Conservation (phyloP, 306 rosid genomes). For the Inga laurina region DNA sequence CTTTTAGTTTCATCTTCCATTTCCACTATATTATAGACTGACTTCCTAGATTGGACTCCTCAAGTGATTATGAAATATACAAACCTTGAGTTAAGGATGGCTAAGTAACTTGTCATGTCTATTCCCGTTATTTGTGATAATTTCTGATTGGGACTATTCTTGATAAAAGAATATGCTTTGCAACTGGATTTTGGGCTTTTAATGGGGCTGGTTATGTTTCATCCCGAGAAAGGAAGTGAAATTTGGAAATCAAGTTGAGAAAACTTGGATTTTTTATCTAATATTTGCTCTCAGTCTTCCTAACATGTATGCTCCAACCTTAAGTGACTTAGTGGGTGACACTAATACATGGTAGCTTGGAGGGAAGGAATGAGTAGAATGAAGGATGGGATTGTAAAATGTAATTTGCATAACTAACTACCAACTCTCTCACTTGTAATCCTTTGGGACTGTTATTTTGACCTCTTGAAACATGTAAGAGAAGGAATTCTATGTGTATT, state of each 20-base stretch:
- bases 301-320: conserved; percentile 13
- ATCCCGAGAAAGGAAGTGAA: not conserved
- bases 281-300: conserved; percentile 18
- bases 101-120: conserved; percentile 15
- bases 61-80: conserved; percentile 7
- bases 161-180: not conserved
- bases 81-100: conserved; percentile 10
- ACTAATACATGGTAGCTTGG: not conserved
- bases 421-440: not conserved
- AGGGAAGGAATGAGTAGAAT: not conserved
- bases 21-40: conserved; percentile 9
- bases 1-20: not conserved
- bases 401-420: not conserved
- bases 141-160: conserved; percentile 17
- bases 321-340: not conserved
- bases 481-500: not conserved
- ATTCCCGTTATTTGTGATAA: conserved; percentile 5
- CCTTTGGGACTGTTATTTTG: not conserved
- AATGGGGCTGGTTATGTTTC: not conserved
- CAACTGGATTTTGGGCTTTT: conserved; percentile 3
- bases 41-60: not conserved
- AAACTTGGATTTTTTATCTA: not conserved
- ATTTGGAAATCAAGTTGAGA: not conserved
- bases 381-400: not conserved
- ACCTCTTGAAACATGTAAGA: not conserved